A percentile compares a stretch with the other conserved stretches of the same genome.
phyloP scores from a whole-genome alignment of 306 rosid species.

The Herpetospermum pedunculosum region DNA sequence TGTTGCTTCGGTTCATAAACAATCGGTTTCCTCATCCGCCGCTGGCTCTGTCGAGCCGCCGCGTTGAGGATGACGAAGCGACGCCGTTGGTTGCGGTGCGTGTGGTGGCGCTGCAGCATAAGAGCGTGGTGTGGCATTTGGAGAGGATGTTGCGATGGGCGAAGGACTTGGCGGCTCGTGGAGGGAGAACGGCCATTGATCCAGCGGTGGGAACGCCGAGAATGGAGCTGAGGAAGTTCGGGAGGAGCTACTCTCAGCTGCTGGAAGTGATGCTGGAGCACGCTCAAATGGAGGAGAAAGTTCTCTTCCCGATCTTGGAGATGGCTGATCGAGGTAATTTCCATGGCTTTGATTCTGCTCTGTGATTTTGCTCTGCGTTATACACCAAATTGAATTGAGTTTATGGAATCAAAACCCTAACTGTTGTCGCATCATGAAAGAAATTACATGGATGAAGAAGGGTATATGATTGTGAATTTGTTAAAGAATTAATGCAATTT shows the following conservation, averaged over 20 bases:
- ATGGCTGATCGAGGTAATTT: constrained; percentile 58
- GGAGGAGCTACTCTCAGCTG: constrained; percentile 60
- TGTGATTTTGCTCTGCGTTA: neutral
- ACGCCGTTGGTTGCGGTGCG: constrained; percentile 37
- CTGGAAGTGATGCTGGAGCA: constrained; percentile 75
- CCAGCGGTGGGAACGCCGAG: constrained; percentile 56
- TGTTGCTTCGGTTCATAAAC: constrained; percentile 44
- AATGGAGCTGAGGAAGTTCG: constrained; percentile 74
- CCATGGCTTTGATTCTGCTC: neutral
- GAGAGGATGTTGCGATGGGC: constrained; percentile 68
- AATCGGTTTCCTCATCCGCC: constrained; percentile 46
- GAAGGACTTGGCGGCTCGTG: constrained; percentile 58
- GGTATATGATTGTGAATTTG: neutral
- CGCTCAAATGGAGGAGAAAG: constrained; percentile 77
- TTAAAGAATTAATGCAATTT: neutral
- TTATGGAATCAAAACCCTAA: neutral
- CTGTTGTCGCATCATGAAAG: neutral
- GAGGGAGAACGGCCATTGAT: constrained; percentile 50
- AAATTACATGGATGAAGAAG: neutral
- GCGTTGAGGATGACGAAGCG: constrained; percentile 20
- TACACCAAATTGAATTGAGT: neutral
- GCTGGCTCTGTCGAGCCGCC: neutral
- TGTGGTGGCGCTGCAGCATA: constrained; percentile 47
- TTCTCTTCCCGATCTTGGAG: constrained; percentile 70
- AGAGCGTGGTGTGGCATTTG: constrained; percentile 56